A percentile compares a stretch with the other conserved stretches of the same genome.
These are phyloP conservation scores for Skeletonema potamos DNA, from an alignment of 108 stramenopile species.

Conservation along the genomic window DNA sequence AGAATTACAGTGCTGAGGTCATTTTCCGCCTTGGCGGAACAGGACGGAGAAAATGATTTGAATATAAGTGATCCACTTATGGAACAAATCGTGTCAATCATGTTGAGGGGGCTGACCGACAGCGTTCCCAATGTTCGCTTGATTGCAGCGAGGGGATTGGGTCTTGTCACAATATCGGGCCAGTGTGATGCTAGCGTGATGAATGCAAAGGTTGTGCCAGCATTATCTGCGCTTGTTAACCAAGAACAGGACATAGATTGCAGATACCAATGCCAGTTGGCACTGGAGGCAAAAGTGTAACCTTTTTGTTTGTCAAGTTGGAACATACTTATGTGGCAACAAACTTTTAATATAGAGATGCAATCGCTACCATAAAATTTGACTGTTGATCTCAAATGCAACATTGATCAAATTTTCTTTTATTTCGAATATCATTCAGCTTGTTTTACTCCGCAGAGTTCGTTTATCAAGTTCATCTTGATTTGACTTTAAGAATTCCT, in stretches of 20 bases:
- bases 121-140: conserved; percentile 87
- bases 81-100: conserved; percentile 46
- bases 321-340: not conserved
- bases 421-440: not conserved
- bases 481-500: conserved; percentile 69
- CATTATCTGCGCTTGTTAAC: conserved; percentile 35
- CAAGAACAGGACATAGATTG: conserved; percentile 51
- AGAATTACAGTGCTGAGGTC: conserved; percentile 80
- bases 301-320: conserved; percentile 4
- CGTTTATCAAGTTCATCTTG: conserved; percentile 45
- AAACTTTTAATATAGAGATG: not conserved
- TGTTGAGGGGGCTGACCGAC: conserved; percentile 71
- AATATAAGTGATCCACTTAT: conserved; percentile 56
- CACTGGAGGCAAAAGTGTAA: conserved; percentile 33
- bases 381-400: not conserved
- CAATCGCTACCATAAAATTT: not conserved
- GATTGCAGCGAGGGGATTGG: conserved; percentile 81
- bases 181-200: conserved; percentile 37
- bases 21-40: conserved; percentile 56
- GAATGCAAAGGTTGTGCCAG: conserved; percentile 41
- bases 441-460: conserved; percentile 37
- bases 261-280: conserved; percentile 48
- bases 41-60: conserved; percentile 36
- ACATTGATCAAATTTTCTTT: not conserved
- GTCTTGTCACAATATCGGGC: conserved; percentile 28